phyloP scores from a whole-genome alignment of 371 early-diverging fungal species.

The Encephalitozoon intestinalis region DNA sequence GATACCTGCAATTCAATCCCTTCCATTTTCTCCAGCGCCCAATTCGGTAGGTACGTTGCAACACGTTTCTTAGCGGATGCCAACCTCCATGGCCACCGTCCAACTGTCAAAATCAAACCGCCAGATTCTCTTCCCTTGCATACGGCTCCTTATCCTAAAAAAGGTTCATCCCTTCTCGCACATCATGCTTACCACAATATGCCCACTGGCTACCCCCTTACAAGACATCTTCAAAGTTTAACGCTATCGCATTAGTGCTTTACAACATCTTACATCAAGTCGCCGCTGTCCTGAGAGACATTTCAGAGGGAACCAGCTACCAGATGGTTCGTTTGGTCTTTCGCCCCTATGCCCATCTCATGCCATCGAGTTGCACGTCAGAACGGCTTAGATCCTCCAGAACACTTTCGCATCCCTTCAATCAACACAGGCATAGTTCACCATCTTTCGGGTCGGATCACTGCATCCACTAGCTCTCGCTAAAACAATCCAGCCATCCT shows the following conservation, averaged over 20 bases:
- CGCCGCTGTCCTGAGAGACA: slow-evolving; percentile 48
- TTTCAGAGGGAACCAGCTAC: slow-evolving; percentile 49
- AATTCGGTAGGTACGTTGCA: slow-evolving; percentile 47
- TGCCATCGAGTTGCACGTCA: slow-evolving; percentile 41
- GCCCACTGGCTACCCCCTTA: slow-evolving; percentile 24
- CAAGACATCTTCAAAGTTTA: not conserved
- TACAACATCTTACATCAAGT: not conserved
- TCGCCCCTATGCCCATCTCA: slow-evolving; percentile 39
- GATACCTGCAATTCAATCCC: slow-evolving; percentile 20
- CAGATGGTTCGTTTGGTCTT: slow-evolving; percentile 47
- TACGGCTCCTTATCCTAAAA: slow-evolving; percentile 2
- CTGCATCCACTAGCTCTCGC: not conserved
- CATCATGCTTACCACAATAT: slow-evolving; percentile 26
- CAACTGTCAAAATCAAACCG: not conserved
- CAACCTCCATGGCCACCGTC: not conserved
- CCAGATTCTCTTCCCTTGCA: not conserved
- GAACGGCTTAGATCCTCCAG: slow-evolving; percentile 36
- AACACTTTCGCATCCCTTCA: slow-evolving; percentile 32
- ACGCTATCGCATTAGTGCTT: slow-evolving; percentile 13
- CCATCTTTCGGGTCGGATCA: slow-evolving; percentile 32
- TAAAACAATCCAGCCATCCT: not conserved
- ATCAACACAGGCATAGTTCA: slow-evolving; percentile 32
- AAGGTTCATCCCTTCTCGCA: slow-evolving; percentile 33
- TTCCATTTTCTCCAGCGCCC: slow-evolving; percentile 28
- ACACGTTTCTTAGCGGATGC: slow-evolving; percentile 55